Percentiles rank a stretch among this genome's conserved stretches.
phyloP scores from a whole-genome alignment of 805 yeast species.

The Ogataea naganishii region DNA sequence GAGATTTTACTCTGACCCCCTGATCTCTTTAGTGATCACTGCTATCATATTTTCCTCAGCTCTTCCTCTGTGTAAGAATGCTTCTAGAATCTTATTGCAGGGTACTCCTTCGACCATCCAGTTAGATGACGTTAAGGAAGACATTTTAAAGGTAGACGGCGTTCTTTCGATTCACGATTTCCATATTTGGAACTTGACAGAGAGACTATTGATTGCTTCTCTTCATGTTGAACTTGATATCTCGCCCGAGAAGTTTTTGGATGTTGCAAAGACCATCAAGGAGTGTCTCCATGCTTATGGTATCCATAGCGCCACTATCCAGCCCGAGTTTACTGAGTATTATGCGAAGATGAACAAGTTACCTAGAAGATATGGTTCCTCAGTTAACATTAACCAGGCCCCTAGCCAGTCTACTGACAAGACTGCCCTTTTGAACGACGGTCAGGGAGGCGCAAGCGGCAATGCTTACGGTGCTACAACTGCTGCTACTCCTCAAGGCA shows the following conservation, averaged over 20 bases:
- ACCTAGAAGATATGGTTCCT: conserved; percentile 21
- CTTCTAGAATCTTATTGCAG: conserved; percentile 82
- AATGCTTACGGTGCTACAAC: conserved; percentile 23
- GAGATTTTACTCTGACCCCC: conserved; percentile 82
- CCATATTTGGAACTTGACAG: conserved; percentile 94
- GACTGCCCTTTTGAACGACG: conserved; percentile 19
- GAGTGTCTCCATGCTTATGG: conserved; percentile 75
- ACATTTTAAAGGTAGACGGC: conserved; percentile 59
- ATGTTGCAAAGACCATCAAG: conserved; percentile 69
- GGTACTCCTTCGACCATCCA: conserved; percentile 86
- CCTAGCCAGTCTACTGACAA: too few relatives aligned
- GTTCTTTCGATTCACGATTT: conserved; percentile 87
- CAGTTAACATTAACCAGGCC: conserved; percentile 8
- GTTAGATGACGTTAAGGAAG: conserved; percentile 62
- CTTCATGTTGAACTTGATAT: conserved; percentile 72
- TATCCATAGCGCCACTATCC: conserved; percentile 89
- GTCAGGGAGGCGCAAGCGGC: conserved; percentile 24
- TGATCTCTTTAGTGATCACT: conserved; percentile 79
- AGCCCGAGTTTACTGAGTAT: conserved; percentile 69
- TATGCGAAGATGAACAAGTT: conserved; percentile 20
- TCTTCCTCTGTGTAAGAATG: conserved; percentile 75
- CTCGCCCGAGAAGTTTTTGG: conserved; percentile 56
- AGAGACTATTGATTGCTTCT: conserved; percentile 78
- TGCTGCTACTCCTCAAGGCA: conserved; percentile 15
- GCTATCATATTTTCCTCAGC: conserved; percentile 86